Base-by-base conservation (phyloP, 495 filamentous ascomycete species). In the Acidiella bohemica region DNA sequence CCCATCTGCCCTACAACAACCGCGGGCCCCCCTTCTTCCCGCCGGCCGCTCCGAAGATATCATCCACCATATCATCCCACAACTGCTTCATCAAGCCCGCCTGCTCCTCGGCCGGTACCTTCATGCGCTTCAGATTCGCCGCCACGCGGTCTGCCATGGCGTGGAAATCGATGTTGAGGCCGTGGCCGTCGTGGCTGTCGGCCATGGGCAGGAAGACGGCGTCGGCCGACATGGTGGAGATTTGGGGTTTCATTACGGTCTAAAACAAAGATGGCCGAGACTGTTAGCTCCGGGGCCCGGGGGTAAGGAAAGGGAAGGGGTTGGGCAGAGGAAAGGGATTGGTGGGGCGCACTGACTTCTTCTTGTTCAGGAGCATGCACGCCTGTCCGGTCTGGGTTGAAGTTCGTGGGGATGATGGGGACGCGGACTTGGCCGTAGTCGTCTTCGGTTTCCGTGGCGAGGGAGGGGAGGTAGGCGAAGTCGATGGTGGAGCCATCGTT, bases 401-500 rank as follows among this genome's bases (percentile, higher is more conserved):
- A 57, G 30, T 64, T 60, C 35, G 66, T 61, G 39, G 71, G 63
- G 49, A 77, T 61, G 49, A 77, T 60, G 49, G 73, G 73, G 36
- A 76, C 63, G 36, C 62, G 67, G 8, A 45, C 25, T 11, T 44
- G 26, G 23, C 37, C 25, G 2, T 16, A 29, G 8, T 55, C 47
- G 26, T 68, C 64, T 14, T 68, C 44, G 36, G 67, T 64, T 33
- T 60, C 58, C 37, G 66, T 60, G 22, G 29, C 42, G 33, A 20
- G 11, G 14, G 20, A 24, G 6, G 75, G 75, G 57, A 80, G 61
- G 64, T 68, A 76, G 50, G 67, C 67, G 46, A 78, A 74, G 63
- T 78, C 75, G 38, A 79, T 73, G 21, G 73, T 70, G 28, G 71
- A 75, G 43, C 58, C 60, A 62, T 78, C 74, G 46, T 67, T 63